phyloP scores from a whole-genome alignment of 257 asterid genomes.

The Nicotiana sylvestris region DNA sequence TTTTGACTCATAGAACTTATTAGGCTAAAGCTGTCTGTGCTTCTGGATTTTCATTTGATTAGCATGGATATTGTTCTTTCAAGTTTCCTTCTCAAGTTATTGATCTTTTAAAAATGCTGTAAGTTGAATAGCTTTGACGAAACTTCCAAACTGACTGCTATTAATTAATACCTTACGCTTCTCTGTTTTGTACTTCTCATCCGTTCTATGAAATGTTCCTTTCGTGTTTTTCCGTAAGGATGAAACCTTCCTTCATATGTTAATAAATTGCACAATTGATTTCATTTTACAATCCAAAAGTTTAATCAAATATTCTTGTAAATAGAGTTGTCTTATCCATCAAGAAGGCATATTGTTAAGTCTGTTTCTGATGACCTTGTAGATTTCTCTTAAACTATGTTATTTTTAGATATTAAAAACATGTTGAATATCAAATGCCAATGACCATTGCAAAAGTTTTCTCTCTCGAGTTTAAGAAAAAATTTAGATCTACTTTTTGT shows the following conservation, averaged over 20 bases:
- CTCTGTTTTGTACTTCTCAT: background rate
- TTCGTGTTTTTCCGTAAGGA: too few species aligned
- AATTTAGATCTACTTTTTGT: background rate
- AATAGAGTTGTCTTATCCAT: background rate
- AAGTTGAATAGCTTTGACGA: background rate
- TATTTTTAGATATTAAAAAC: background rate
- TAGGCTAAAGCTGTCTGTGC: background rate
- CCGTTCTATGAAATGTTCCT: background rate
- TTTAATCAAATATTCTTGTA: background rate
- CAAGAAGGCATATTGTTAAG: background rate
- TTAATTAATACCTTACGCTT: background rate
- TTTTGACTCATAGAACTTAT: background rate
- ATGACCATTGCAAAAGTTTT: background rate
- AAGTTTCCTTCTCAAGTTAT: background rate
- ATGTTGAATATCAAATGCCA: background rate
- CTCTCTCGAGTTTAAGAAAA: background rate
- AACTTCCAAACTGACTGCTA: background rate
- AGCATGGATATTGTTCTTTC: background rate
- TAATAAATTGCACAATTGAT: background rate
- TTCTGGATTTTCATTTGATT: background rate
- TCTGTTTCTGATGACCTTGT: background rate
- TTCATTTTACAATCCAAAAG: constrained; percentile 6
- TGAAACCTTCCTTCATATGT: background rate
- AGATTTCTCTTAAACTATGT: background rate
- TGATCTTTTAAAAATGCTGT: background rate